These are phyloP conservation scores for Cardamine resedifolia DNA, from an alignment of 345 rosid species.

Conservation along the genomic window DNA sequence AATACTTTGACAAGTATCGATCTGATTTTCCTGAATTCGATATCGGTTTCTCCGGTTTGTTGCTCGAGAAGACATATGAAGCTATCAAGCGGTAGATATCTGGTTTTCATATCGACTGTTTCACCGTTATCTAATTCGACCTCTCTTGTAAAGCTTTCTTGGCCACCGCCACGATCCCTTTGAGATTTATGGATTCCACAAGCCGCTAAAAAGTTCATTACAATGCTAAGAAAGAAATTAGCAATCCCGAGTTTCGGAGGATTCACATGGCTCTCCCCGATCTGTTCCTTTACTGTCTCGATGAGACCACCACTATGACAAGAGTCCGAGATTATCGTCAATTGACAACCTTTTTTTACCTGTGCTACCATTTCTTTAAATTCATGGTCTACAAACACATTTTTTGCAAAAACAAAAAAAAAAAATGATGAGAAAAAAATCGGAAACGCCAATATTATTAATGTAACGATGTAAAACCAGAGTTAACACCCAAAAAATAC, in stretches of 20 bases:
- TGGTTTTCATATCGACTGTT: conserved; percentile 11
- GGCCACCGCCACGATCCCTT: background rate
- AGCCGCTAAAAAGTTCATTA: conserved; percentile 48
- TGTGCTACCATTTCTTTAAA: conserved; percentile 23
- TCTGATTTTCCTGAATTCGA: conserved; percentile 10
- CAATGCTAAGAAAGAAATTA: conserved; percentile 44
- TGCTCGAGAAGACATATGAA: conserved; percentile 25
- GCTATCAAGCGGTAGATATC: conserved; percentile 20
- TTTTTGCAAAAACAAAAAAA: background rate
- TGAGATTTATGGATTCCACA: conserved; percentile 49
- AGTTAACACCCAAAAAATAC: background rate
- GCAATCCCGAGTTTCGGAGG: conserved; percentile 34
- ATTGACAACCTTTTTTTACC: conserved; percentile 1
- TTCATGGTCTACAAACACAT: conserved; percentile 28
- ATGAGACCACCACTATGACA: conserved; percentile 42
- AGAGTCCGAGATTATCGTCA: conserved; percentile 36
- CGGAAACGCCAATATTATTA: background rate
- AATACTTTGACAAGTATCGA: conserved; percentile 21
- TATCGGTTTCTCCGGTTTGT: conserved; percentile 23
- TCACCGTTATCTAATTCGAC: conserved; percentile 11
- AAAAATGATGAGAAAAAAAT: background rate
- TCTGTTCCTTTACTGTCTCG: conserved; percentile 32
- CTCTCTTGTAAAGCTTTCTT: background rate
- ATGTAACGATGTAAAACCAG: background rate
- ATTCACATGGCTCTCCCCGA: conserved; percentile 22